Evolutionary conservation across 768 basidiomycete genomes (phyloP).

Genomic region (Leucocoprinus sp.): DNA sequence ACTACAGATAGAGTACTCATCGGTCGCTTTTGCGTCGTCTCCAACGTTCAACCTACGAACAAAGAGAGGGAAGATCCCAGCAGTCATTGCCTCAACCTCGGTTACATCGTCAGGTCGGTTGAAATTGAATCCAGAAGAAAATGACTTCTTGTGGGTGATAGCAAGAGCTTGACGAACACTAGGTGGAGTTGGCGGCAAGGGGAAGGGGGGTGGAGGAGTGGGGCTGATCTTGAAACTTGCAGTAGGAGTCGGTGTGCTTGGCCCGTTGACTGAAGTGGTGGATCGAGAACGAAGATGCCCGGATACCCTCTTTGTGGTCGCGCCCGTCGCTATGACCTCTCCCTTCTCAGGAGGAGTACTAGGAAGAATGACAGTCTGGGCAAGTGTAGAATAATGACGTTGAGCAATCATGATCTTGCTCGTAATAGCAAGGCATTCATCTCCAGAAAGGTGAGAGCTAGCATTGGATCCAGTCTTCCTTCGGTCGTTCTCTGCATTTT

Average conservation of each 20-base stretch:
- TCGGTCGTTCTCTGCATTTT: no score
- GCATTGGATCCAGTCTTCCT: constrained; percentile 44
- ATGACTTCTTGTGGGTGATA: constrained; percentile 52
- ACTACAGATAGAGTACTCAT: constrained; percentile 33
- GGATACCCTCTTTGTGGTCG: constrained; percentile 20
- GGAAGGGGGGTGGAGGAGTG: constrained; percentile 53
- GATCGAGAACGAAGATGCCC: constrained; percentile 59
- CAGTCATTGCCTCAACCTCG: constrained; percentile 66
- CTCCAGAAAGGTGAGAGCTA: constrained; percentile 45
- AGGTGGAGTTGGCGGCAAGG: constrained; percentile 70
- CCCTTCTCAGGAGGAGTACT: constrained; percentile 33
- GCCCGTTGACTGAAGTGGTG: constrained; percentile 38
- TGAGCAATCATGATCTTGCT: constrained; percentile 66
- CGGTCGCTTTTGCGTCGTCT: constrained; percentile 44
- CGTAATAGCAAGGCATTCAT: constrained; percentile 42
- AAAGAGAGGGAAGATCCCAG: constrained; percentile 58
- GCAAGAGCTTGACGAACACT: constrained; percentile 51
- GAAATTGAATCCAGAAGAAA: constrained; percentile 59
- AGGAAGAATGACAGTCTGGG: constrained; percentile 53
- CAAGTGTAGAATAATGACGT: constrained; percentile 63
- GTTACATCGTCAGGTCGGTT: constrained; percentile 47
- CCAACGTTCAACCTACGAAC: constrained; percentile 59
- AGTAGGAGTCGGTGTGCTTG: constrained; percentile 29
- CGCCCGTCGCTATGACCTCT: constrained; percentile 27
- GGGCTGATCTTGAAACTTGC: constrained; percentile 29